Conservation (phyloP, 495 filamentous ascomycete species). For the Paragyromitra xinjiangensis region DNA sequence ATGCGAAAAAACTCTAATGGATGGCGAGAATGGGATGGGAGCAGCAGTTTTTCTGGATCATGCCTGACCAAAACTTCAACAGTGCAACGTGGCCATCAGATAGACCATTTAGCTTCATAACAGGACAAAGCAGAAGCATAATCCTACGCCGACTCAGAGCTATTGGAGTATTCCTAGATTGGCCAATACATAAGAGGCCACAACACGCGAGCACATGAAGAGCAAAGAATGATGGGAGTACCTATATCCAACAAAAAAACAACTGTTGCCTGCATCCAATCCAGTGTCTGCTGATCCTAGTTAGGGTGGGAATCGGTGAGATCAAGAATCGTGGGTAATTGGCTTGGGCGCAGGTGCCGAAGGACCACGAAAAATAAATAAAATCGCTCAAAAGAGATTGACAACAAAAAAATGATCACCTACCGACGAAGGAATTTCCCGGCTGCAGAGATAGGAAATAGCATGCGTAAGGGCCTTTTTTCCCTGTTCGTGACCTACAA, state of each 20-base stretch:
- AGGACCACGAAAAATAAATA: conserved; percentile 12
- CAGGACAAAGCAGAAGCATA: background rate
- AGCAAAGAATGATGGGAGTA: background rate
- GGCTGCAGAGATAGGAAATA: conserved; percentile 55
- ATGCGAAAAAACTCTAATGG: background rate
- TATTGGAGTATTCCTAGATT: conserved; percentile 12
- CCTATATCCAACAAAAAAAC: conserved; percentile 3
- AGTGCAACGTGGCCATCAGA: conserved; percentile 28
- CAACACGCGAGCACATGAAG: conserved; percentile 14
- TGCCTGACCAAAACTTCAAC: conserved; percentile 12
- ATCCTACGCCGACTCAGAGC: conserved; percentile 5
- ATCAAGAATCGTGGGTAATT: conserved; percentile 27
- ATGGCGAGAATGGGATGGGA: background rate
- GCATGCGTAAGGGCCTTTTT: conserved; percentile 54
- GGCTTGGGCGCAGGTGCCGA: conserved; percentile 23
- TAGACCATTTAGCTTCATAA: conserved; percentile 13
- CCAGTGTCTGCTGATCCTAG: conserved; percentile 18
- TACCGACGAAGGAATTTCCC: conserved; percentile 53
- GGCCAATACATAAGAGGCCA: conserved; percentile 22
- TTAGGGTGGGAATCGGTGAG: conserved; percentile 13
- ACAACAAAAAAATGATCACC: conserved; percentile 27
- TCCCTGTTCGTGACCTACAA: conserved; percentile 56
- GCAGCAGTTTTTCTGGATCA: conserved; percentile 11
- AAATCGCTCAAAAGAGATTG: conserved; percentile 40
- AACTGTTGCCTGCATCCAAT: conserved; percentile 23